Base-by-base conservation (phyloP, 352 stramenopile genomes). In the Saprolegnia parasitica region DNA sequence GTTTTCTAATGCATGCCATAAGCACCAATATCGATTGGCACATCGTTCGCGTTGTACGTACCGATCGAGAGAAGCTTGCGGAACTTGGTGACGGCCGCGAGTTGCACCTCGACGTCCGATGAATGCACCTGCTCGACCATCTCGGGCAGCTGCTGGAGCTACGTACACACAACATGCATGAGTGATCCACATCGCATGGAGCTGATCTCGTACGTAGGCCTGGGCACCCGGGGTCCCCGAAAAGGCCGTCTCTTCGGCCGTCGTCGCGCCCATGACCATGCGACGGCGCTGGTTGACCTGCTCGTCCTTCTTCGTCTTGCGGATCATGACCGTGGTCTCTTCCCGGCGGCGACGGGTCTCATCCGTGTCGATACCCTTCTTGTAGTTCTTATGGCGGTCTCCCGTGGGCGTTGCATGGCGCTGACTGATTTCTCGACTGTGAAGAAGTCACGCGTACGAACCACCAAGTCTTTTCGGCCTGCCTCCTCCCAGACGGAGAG, bases 31-130 rank as follows among this genome's bases (percentile, higher is more conserved):
- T 16, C 49, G 0, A 35, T 46, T 15, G 21, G 10, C 20, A 67
- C 16, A 39, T 45, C 21, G 5, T 35, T 2, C 2, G 37, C 54
- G 24, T 9, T 24, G 35, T 16, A 76, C 73, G 39, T 73, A 96
- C 89, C 89, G 42, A 98, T 98, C 23, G 94, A 99, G 0, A 99
- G 81, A n/a, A 99, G 79, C 15, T 97, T 93, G 58, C 97, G 92
- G 71, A 99, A 98, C 65, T 98, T 91, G 6, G 93, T 98, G 37
- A 98, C 98, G 40, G 93, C 96, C 58, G 97, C 92, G 9, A 96
- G 94, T 74, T 99, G 95, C 49, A 97, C 78, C 20, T 83, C 77
- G 3, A 86, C 79, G 78, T 99, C 96, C 46, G 95, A 77, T 23
- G 91, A 97, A 75, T 98, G 93, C 58, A 99, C 96, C 76, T 96